Conservation (phyloP, 2,329 filamentous ascomycete genomes). For the Gremmenia infestans region DNA sequence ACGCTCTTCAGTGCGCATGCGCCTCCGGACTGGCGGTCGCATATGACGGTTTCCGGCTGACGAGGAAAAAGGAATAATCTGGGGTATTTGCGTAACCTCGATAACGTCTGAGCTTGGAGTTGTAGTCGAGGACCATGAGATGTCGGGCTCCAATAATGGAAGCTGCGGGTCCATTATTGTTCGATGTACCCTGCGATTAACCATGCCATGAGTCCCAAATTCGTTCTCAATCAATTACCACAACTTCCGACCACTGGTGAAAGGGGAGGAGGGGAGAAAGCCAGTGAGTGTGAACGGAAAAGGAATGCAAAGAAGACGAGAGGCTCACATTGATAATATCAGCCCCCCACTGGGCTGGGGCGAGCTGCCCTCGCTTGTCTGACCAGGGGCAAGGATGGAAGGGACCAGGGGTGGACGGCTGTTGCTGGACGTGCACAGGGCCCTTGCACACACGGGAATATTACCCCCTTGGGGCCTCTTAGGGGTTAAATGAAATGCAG, state of each 20-base stretch:
- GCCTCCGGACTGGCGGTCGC: slow-evolving; percentile 16
- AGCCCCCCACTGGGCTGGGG: slow-evolving; percentile 5
- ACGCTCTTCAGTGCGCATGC: slow-evolving; percentile 13
- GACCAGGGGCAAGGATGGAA: slow-evolving; percentile 1
- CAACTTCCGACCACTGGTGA: slow-evolving; percentile 5
- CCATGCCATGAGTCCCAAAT: slow-evolving; percentile 3
- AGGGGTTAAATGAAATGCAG: slow-evolving; percentile 6
- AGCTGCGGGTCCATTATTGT: slow-evolving; percentile 17
- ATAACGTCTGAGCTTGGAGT: slow-evolving; percentile 22
- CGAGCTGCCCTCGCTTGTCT: slow-evolving; percentile 16
- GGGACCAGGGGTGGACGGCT: slow-evolving; percentile 12
- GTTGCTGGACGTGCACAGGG: slow-evolving; percentile 17
- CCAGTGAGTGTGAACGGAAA: slow-evolving; percentile 1
- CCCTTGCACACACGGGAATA: slow-evolving; percentile 10
- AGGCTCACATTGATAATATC: slow-evolving; percentile 22
- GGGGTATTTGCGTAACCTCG: slow-evolving; percentile 19
- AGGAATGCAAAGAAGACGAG: slow-evolving; percentile 8
- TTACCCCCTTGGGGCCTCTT: slow-evolving; percentile 6
- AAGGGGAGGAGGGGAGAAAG: slow-evolving; percentile 1
- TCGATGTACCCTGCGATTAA: slow-evolving; percentile 4
- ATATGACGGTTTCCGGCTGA: slow-evolving; percentile 5
- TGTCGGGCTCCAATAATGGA: slow-evolving; percentile 15
- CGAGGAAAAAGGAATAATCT: slow-evolving; percentile 5
- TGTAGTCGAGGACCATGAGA: slow-evolving; percentile 18
- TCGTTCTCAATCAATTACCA: slow-evolving; percentile 1